Conservation (phyloP, 2,329 filamentous ascomycete genomes). For the Catunica adiposa region DNA sequence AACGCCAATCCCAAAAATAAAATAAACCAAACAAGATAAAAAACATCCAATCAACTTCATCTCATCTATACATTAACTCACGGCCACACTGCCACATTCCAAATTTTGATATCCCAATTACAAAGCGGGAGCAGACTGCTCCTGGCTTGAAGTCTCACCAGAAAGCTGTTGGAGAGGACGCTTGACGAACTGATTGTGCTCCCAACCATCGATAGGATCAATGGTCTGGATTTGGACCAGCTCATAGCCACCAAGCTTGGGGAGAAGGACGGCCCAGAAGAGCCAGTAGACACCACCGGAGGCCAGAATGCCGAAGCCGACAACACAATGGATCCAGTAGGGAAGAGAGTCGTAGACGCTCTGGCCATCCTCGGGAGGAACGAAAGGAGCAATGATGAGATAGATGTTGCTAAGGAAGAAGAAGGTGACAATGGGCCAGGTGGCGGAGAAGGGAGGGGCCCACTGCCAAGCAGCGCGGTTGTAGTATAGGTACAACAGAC, state of each 20-base stretch:
- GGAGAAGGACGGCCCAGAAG: constrained; percentile 36
- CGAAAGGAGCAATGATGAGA: constrained; percentile 42
- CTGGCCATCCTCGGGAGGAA: constrained; percentile 34
- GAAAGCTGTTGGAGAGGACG: constrained; percentile 21
- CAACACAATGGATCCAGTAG: constrained; percentile 42
- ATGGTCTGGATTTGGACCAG: constrained; percentile 38
- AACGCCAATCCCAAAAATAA: not conserved
- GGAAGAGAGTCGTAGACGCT: constrained; percentile 37
- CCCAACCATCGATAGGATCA: constrained; percentile 46
- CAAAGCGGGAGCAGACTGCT: not conserved
- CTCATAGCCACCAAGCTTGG: constrained; percentile 36
- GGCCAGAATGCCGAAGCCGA: constrained; percentile 36
- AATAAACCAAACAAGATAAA: not conserved
- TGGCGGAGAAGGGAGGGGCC: constrained; percentile 38
- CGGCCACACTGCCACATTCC: no score
- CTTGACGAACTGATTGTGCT: constrained; percentile 35
- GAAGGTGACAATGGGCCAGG: constrained; percentile 37
- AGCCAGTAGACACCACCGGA: constrained; percentile 40
- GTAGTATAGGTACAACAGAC: constrained; percentile 36
- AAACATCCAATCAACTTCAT: not conserved
- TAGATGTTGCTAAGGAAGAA: constrained; percentile 46
- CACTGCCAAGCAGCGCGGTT: constrained; percentile 32
- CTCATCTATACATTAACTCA: no score
- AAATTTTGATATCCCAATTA: not conserved
- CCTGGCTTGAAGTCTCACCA: not conserved